These are phyloP conservation scores for Neofusicoccum kwambonambiense DNA, from an alignment of 2,329 filamentous ascomycete species.

Conservation along the genomic window DNA sequence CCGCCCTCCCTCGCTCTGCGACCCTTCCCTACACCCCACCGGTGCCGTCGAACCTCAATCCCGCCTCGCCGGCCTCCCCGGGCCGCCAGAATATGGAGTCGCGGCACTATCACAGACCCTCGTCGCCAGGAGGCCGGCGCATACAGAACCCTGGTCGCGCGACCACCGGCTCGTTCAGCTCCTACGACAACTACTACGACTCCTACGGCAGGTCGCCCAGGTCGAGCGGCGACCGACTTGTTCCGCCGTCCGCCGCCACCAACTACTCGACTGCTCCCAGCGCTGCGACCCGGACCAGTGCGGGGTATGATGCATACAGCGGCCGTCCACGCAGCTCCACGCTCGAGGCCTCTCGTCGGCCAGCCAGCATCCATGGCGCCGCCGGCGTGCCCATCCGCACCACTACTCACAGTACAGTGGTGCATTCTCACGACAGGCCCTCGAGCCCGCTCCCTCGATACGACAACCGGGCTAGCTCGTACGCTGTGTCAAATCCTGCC, in stretches of 20 bases:
- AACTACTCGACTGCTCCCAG: conserved; percentile 44
- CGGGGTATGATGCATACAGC: conserved; percentile 45
- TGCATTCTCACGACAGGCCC: conserved; percentile 31
- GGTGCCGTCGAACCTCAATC: not conserved
- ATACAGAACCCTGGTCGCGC: conserved; percentile 33
- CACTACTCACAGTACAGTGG: conserved; percentile 24
- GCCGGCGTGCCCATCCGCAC: conserved; percentile 33
- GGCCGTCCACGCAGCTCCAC: conserved; percentile 48
- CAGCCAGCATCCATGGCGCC: conserved; percentile 33
- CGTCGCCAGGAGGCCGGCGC: conserved; percentile 33
- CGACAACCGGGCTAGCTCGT: conserved; percentile 37
- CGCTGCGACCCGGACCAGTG: conserved; percentile 26
- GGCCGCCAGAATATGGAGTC: conserved; percentile 21
- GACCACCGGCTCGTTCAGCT: conserved; percentile 40
- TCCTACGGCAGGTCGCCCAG: conserved; percentile 31
- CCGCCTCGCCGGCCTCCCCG: not conserved
- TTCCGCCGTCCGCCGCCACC: conserved; percentile 17
- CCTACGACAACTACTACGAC: conserved; percentile 33
- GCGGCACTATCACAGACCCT: conserved; percentile 26
- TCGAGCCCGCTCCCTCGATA: conserved; percentile 42
- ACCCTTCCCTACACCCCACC: conserved; percentile 25
- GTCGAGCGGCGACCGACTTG: conserved; percentile 34
- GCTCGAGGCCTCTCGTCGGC: conserved; percentile 36
- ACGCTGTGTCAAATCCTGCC: conserved; percentile 32
- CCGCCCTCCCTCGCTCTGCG: conserved; percentile 18